Base-by-base conservation (phyloP, 176 grass and related monocot species). In the Leersia perrieri region DNA sequence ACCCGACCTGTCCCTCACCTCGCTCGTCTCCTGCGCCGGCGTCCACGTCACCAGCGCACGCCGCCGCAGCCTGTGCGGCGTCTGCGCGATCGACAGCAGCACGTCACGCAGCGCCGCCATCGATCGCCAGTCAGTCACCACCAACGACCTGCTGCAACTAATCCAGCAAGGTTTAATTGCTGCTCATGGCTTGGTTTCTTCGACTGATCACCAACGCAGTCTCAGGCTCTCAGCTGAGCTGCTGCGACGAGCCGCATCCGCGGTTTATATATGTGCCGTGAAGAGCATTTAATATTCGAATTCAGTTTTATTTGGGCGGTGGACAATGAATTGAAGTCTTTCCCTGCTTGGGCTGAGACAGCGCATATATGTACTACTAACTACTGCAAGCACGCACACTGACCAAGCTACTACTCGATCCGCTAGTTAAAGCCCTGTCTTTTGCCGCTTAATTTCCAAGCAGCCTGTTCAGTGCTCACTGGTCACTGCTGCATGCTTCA, bases 11-110 rank as follows among this genome's bases (percentile, higher is more conserved):
- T 91, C 90, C 27, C 95, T 57, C 42, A 95, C 78, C 77, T 90
- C 90, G 87, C 62, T 98, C 78, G 89, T 72, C 90, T 98, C 96
- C 96, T 98, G 88, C 57, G 86, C 80, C 33, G 90, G 88, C 58
- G 96, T 95, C 65, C 90, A 93, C 29, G 89, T 94, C 49, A 91
- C 89, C 77, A 83, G 87, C 64, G 88, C 92, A 32, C 92, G 80
- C 74, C 86, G 32, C 32, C 74, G 68, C 68, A 98, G 80, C 77
- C 95, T 49, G 41, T 79, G 87, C 49, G 84, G 92, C 29, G 91
- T 84, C 86, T 95, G 89, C 39, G 74, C 76, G 61, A 98, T 73
- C 9, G 88, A 70, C 71, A 85, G 82, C 82, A 89, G 55, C 76
- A 85, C 82, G 87, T 85, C 71, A 33, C 87, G 87, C 39, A 84